These are phyloP conservation scores for Rhodofomes roseus DNA, from an alignment of 1,284 basidiomycete genomes.

Conservation along the genomic window DNA sequence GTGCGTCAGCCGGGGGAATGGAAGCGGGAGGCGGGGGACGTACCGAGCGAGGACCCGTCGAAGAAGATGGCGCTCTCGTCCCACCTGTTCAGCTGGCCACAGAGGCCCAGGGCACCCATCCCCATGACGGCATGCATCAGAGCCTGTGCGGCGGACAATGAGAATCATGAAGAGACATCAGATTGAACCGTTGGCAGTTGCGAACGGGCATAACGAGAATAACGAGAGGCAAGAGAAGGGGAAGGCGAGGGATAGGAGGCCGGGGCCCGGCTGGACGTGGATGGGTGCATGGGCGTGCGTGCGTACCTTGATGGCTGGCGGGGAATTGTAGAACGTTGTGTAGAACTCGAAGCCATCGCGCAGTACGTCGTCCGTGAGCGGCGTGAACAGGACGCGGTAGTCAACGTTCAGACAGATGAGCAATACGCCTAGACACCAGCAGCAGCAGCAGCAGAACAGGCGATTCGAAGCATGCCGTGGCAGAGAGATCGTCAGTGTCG, in stretches of 20 bases:
- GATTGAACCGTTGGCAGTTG: not conserved
- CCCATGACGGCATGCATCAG: constrained; percentile 80
- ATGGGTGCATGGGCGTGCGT: not conserved
- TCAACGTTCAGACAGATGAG: constrained; percentile 89
- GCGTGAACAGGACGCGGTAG: constrained; percentile 73
- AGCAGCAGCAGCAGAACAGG: constrained; percentile 7
- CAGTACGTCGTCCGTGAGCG: constrained; percentile 57
- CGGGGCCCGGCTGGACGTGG: not conserved
- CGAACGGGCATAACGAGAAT: not conserved
- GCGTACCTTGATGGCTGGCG: constrained; percentile 82
- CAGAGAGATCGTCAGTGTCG: too few relatives aligned
- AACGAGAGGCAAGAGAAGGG: not conserved
- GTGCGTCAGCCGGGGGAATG: constrained; percentile 1
- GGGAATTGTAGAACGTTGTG: constrained; percentile 85
- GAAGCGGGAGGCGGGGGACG: constrained; percentile 17
- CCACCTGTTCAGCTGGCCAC: constrained; percentile 81
- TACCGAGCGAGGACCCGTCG: constrained; percentile 82
- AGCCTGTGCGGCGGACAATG: constrained; percentile 43
- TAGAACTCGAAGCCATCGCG: constrained; percentile 85
- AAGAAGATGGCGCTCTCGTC: constrained; percentile 90
- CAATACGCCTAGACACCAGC: constrained; percentile 58
- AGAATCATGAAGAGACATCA: not conserved
- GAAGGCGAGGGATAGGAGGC: not conserved
- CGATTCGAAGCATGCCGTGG: not conserved
- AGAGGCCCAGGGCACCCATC: constrained; percentile 67